Base-by-base conservation (phyloP, 306 rosid genomes). In the Lathyrus aphaca region DNA sequence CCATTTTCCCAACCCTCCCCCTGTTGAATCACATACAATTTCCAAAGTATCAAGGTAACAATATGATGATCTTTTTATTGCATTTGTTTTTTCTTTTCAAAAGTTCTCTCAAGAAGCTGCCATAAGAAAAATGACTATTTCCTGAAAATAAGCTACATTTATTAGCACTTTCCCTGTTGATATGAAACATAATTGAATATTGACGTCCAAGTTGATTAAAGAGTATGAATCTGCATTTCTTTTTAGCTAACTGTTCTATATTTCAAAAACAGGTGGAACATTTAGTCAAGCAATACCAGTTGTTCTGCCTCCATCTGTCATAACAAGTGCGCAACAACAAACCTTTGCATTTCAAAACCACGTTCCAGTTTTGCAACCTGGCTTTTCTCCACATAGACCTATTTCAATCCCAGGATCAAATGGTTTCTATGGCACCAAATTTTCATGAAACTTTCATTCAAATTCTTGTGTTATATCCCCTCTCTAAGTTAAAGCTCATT, bases 11-110 rank as follows among this genome's bases (percentile, higher is more conserved):
- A 43, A 80, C 86, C 13, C 88, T 84, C 66, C 91, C 98, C 68
- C 12, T 83, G 77, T 65, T 89, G 64, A 89, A 85, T 75, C 89
- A 82, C 45, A 80, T 76, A 38, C 96, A 82, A 62, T 83, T 82
- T 77, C 91, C 87, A 3, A 92, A 92, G 83, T 87, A 92, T 67
- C 98, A 88, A 77, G 98, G 96, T 88, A 76, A 65, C 51, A 59
- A 6, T 37, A 45, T 27, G 23, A 32, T 35, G 18, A 39, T 67
- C 71, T 69, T 56, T 66, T 75, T 39, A 35, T 43, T 43, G 49
- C 32, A 42, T 21, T 21, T 63, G 15, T 42, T 13, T 19, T n/a
- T 40, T 64, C 18, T 23, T 42, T 42, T 64, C 5, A 17, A 18
- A 62, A 38, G 10, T 17, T 12, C 32, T 62, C 49, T 42, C 3